Conservation (phyloP, 257 asterid genomes). For the Thymus mandschuricus region DNA sequence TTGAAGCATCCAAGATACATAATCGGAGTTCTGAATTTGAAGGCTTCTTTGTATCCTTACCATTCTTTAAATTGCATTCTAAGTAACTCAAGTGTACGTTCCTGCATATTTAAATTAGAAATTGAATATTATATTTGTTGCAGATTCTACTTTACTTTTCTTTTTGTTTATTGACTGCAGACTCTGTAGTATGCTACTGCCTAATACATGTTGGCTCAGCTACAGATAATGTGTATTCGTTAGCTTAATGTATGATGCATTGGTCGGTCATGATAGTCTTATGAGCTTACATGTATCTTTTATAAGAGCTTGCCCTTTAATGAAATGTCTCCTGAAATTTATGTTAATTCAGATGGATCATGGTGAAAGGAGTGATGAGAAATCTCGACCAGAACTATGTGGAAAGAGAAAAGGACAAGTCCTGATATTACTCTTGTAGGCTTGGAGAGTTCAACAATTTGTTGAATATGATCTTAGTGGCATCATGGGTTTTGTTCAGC, state of each 20-base stretch:
- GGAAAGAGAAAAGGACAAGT: not conserved
- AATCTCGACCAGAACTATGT: not conserved
- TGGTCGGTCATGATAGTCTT: not conserved
- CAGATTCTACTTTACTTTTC: not conserved
- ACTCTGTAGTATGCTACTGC: too few relatives aligned
- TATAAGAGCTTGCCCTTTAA: not conserved
- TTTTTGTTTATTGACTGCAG: not conserved
- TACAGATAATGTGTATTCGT: too few relatives aligned
- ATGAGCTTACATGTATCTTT: not conserved
- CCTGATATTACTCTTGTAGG: not conserved
- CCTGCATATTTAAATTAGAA: not conserved
- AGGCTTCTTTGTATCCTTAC: not conserved
- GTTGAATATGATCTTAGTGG: conserved; percentile 10
- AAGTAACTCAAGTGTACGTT: not conserved
- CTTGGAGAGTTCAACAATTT: not conserved
- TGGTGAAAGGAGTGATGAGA: not conserved
- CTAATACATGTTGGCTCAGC: too few relatives aligned
- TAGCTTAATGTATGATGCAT: not conserved
- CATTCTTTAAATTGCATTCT: not conserved
- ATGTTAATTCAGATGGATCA: conserved; percentile 8
- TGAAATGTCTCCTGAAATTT: not conserved
- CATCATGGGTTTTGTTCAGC: not conserved
- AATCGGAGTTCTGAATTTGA: not conserved
- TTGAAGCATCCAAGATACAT: not conserved
- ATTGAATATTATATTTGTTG: not conserved